These are phyloP conservation scores for Diplocarpon rosae DNA, from an alignment of 2,329 filamentous ascomycete species.

Conservation along the genomic window DNA sequence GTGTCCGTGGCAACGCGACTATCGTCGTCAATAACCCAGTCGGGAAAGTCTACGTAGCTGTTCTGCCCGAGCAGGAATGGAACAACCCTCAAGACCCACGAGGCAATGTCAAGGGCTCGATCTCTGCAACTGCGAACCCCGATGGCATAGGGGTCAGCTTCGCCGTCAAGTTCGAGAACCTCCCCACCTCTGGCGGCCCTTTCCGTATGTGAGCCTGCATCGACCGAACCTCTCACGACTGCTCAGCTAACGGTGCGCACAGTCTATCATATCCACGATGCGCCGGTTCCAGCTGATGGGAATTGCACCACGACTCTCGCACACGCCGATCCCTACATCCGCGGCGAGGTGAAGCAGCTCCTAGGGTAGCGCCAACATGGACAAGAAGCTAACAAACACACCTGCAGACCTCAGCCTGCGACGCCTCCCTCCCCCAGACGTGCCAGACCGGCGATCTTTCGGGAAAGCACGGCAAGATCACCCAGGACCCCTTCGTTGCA, in stretches of 20 bases:
- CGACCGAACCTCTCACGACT: background rate
- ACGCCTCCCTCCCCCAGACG: constrained; percentile 42
- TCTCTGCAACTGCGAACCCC: constrained; percentile 36
- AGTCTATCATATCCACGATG: constrained; percentile 66
- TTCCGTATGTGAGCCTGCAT: constrained; percentile 39
- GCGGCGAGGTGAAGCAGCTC: constrained; percentile 33
- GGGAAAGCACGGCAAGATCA: constrained; percentile 60
- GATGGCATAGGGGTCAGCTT: constrained; percentile 45
- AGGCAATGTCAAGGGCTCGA: constrained; percentile 44
- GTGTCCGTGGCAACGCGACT: constrained; percentile 36
- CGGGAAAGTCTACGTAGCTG: constrained; percentile 42
- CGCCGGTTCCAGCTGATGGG: constrained; percentile 50
- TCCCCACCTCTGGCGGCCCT: constrained; percentile 45
- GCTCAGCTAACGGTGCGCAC: constrained; percentile 24
- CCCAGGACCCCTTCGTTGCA: constrained; percentile 36
- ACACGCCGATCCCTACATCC: constrained; percentile 61
- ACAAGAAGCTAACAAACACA: too few species aligned
- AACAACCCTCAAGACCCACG: constrained; percentile 35
- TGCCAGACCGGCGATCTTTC: constrained; percentile 70
- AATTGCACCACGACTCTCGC: constrained; percentile 59
- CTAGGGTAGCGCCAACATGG: constrained; percentile 5
- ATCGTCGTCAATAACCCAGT: constrained; percentile 44
- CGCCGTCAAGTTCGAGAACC: constrained; percentile 43
- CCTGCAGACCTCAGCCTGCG: constrained; percentile 46
- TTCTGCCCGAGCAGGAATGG: constrained; percentile 36